Evolutionary conservation across 2,329 filamentous ascomycete genomes (phyloP).

Genomic region (Alternaria sp.): DNA sequence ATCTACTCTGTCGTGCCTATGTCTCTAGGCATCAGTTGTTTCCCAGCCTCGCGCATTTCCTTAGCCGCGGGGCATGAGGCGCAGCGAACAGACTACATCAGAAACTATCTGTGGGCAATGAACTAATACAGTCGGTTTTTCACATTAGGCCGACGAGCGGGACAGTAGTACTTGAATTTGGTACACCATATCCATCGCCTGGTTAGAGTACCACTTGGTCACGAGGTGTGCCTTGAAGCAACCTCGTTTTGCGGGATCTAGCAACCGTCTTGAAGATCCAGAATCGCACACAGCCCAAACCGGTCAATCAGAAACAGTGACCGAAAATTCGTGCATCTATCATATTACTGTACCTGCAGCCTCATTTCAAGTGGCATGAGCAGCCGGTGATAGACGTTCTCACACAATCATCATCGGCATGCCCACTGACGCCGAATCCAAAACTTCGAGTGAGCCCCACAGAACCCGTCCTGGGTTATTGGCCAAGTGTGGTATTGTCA

Average conservation of each 20-base stretch:
- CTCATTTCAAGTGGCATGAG: conserved; percentile 29
- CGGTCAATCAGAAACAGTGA: conserved; percentile 8
- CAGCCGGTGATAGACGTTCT: conserved; percentile 29
- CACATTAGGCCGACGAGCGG: conserved; percentile 34
- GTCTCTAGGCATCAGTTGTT: conserved; percentile 32
- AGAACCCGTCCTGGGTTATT: conserved; percentile 33
- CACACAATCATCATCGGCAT: conserved; percentile 36
- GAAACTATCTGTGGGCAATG: conserved; percentile 5
- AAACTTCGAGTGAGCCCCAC: conserved; percentile 37
- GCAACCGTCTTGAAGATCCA: neutral
- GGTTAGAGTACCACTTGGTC: conserved; percentile 22
- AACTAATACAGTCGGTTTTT: conserved; percentile 26
- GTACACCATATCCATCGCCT: conserved; percentile 26
- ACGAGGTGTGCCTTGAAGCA: conserved; percentile 10
- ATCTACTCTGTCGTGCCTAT: conserved; percentile 14
- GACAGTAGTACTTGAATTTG: conserved; percentile 28
- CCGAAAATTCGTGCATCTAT: neutral
- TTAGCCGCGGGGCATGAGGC: conserved; percentile 25
- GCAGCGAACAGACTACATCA: conserved; percentile 28
- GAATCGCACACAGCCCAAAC: conserved; percentile 26
- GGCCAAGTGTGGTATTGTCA: conserved; percentile 37
- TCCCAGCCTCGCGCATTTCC: conserved; percentile 34
- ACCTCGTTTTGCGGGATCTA: neutral
- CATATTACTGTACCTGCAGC: conserved; percentile 3
- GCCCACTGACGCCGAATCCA: conserved; percentile 39